phyloP scores from a whole-genome alignment of 176 grass and related monocot species.

The Tillandsia fasciculata region DNA sequence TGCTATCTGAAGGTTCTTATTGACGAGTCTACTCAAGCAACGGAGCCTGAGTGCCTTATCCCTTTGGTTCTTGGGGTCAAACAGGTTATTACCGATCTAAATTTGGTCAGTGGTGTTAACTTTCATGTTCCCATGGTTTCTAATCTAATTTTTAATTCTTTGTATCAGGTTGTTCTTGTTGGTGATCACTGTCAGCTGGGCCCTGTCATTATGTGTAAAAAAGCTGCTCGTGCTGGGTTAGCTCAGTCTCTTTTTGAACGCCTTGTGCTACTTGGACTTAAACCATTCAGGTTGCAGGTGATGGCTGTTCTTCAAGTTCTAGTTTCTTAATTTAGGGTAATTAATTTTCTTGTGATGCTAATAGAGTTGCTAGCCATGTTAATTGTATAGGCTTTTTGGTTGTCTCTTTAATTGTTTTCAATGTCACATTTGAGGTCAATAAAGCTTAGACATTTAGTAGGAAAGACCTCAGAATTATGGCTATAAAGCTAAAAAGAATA shows the following conservation, averaged over 20 bases:
- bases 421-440: no score
- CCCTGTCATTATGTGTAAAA: constrained; percentile 99
- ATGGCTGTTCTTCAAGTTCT: background rate
- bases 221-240: constrained; percentile 87
- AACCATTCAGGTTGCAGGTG: constrained; percentile 99
- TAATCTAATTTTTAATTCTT: constrained; percentile 16
- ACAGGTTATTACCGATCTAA: constrained; percentile 51
- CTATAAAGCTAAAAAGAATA: no score
- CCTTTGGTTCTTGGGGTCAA: constrained; percentile 96
- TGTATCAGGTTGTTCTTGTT: constrained; percentile 81
- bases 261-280: constrained; percentile 91
- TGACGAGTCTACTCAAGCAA: constrained; percentile 94
- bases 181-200: constrained; percentile 98
- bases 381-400: no score
- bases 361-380: background rate
- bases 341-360: background rate
- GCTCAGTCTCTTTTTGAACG: constrained; percentile 96
- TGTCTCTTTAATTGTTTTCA: no score
- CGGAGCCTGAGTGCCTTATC: constrained; percentile 96
- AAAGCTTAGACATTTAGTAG: no score
- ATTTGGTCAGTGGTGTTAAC: constrained; percentile 5
- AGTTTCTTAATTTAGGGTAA: background rate
- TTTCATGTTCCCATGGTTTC: constrained; percentile 6
- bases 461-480: no score
- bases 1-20: constrained; percentile 80